phyloP scores from a whole-genome alignment of 2,329 filamentous ascomycete species.

The Exophiala sp. region DNA sequence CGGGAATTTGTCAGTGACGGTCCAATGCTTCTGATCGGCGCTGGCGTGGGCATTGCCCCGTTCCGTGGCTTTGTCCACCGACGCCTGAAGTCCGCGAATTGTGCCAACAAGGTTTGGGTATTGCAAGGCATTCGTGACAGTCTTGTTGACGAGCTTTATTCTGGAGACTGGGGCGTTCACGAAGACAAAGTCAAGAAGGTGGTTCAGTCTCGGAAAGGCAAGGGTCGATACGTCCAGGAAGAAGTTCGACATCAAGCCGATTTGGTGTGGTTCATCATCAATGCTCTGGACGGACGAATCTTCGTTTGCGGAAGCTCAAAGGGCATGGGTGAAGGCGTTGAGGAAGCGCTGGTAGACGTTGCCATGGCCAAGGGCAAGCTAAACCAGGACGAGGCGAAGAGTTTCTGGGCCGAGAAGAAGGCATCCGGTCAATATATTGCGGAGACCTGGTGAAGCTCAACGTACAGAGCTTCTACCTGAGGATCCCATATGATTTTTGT shows the following conservation, averaged over 20 bases:
- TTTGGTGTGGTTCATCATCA: conserved; percentile 97
- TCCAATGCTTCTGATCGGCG: conserved; percentile 95
- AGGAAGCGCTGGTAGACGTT: conserved; percentile 80
- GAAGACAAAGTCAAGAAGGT: conserved; percentile 83
- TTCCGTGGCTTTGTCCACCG: conserved; percentile 98
- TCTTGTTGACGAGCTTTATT: conserved; percentile 92
- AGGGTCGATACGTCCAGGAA: conserved; percentile 91
- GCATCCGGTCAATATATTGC: conserved; percentile 93
- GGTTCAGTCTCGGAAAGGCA: conserved; percentile 70
- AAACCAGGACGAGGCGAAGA: conserved; percentile 72
- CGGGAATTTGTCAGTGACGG: conserved; percentile 89
- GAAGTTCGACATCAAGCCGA: conserved; percentile 89
- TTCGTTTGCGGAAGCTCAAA: conserved; percentile 95
- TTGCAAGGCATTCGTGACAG: conserved; percentile 92
- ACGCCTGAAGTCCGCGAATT: conserved; percentile 87
- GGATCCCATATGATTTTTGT: too few species aligned
- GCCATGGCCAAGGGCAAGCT: conserved; percentile 91
- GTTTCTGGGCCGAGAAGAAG: conserved; percentile 91
- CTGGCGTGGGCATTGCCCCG: conserved; percentile 92
- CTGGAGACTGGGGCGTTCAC: conserved; percentile 91
- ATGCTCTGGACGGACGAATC: conserved; percentile 88
- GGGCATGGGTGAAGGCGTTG: conserved; percentile 97
- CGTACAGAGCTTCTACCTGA: too few species aligned
- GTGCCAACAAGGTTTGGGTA: conserved; percentile 97
- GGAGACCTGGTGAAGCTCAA: conserved; percentile 37